These are phyloP conservation scores for Eragrostis tef DNA, from an alignment of 202 grass and related monocot species.

Conservation along the genomic window DNA sequence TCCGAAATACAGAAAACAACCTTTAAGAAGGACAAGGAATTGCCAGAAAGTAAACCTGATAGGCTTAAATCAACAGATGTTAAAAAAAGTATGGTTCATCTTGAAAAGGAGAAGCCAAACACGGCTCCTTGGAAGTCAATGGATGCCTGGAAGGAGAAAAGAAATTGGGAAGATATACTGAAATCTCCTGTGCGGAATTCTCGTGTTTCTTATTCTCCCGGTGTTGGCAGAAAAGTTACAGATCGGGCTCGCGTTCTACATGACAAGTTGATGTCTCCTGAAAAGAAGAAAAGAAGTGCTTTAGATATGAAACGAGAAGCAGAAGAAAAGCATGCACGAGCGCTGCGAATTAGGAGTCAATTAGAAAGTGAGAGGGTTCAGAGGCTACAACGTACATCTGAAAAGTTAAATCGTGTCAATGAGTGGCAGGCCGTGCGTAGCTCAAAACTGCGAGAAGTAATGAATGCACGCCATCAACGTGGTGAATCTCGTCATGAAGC, in stretches of 20 bases:
- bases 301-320: slow-evolving; percentile 91
- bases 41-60: slow-evolving; percentile 68
- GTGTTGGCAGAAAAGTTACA: slow-evolving; percentile 76
- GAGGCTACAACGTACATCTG: slow-evolving; percentile 92
- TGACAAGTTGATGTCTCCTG: slow-evolving; percentile 98
- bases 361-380: slow-evolving; percentile 95
- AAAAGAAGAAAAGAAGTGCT: slow-evolving; percentile 98
- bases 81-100: slow-evolving; percentile 50
- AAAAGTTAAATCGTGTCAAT: slow-evolving; percentile 94
- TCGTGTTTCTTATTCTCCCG: slow-evolving; percentile 81
- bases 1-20: slow-evolving; percentile 68
- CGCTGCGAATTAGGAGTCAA: slow-evolving; percentile 89
- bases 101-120: slow-evolving; percentile 77
- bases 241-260: slow-evolving; percentile 86
- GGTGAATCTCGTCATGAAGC: slow-evolving; percentile 93
- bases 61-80: slow-evolving; percentile 55
- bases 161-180: slow-evolving; percentile 98
- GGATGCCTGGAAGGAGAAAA: slow-evolving; percentile 99
- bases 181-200: slow-evolving; percentile 80
- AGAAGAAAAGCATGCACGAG: slow-evolving; percentile 95
- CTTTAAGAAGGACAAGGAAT: slow-evolving; percentile 67
- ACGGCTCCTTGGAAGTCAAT: slow-evolving; percentile 74
- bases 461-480: slow-evolving; percentile 94
- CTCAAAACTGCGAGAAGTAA: slow-evolving; percentile 88
- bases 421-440: slow-evolving; percentile 95